Base-by-base conservation (phyloP, 2,329 filamentous ascomycete species). In the Pestalotiopsis sp. region DNA sequence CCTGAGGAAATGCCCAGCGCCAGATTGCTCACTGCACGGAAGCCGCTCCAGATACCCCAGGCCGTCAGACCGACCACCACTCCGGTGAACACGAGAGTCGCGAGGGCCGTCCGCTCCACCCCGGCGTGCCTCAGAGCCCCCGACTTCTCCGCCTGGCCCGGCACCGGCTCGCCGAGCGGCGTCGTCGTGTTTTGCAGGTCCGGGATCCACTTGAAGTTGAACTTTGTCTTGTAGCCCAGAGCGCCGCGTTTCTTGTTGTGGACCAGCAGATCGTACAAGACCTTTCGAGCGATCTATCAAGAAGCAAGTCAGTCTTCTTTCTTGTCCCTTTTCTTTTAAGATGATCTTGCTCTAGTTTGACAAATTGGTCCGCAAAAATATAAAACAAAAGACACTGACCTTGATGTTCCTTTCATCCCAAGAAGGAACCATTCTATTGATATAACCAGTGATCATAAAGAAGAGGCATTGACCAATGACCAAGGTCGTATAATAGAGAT, bases 181-280 rank as follows among this genome's bases (percentile, higher is more conserved):
- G 78, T 84, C 14, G 80, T 82, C 60, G 77, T 76, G 70, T 75
- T 79, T 25, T 78, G 79, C 20, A 81, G 74, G 31, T 77, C 76
- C 0, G 91, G 91, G 11, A 92, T 82, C 75, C 92, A 92, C 75
- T 93, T 91, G 79, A 94, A 92, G 23, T 91, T 88, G 75, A 94
- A 94, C 9, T 81, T 83, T 1, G 87, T 88, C 73, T 90, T 85
- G 61, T 86, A 82, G 0, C 91, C 88, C 7, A 95, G 82, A 0
- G 90, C 92, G 67, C 84, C 87, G 66, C 77, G 69, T n/a, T 76
- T 75, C 66, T 90, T 88, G 68, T 88, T 87, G 68, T 91, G 84
- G n/a, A 91, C 86, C 17, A 92, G 85, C 2, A 92, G 77, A 20
- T 83, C 81, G 77, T 88, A 92, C 71, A 92, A 86, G 3, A 91